Conservation (phyloP, 2,329 filamentous ascomycete genomes). For the Atkinsonella texensis region DNA sequence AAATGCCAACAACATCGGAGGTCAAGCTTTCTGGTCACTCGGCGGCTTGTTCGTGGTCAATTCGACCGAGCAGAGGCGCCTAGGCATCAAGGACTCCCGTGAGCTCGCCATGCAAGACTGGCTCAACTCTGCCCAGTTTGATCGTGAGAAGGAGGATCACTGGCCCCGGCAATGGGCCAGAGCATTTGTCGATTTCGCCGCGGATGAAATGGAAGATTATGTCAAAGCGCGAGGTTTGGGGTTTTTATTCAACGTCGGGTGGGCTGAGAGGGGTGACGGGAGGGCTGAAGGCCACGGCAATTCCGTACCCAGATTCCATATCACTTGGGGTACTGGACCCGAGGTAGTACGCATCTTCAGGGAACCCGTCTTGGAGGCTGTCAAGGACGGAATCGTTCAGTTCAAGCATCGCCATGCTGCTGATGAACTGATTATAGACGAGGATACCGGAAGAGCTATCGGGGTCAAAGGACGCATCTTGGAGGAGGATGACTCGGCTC, state of each 20-base stretch:
- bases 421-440: constrained; percentile 43
- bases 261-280: constrained; percentile 49
- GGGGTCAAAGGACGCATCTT: constrained; percentile 44
- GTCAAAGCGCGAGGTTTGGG: constrained; percentile 39
- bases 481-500: constrained; percentile 33
- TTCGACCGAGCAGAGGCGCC: constrained; percentile 41
- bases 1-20: constrained; percentile 41
- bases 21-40: constrained; percentile 53
- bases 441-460: constrained; percentile 33
- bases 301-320: constrained; percentile 49
- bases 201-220: constrained; percentile 46
- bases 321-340: constrained; percentile 50
- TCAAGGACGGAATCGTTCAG: constrained; percentile 37
- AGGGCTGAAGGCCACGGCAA: constrained; percentile 46
- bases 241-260: constrained; percentile 43
- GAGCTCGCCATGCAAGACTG: constrained; percentile 47
- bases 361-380: constrained; percentile 42
- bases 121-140: constrained; percentile 45
- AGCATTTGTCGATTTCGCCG: constrained; percentile 50
- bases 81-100: constrained; percentile 46
- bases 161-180: constrained; percentile 52
- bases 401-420: constrained; percentile 46
- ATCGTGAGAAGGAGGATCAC: constrained; percentile 41
- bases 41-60: constrained; percentile 50
- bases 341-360: constrained; percentile 46